A percentile compares a stretch with the other conserved stretches of the same genome.
Evolutionary conservation across 2,329 filamentous ascomycete genomes (phyloP).

Genomic region (Aureobasidium leucospermi): DNA sequence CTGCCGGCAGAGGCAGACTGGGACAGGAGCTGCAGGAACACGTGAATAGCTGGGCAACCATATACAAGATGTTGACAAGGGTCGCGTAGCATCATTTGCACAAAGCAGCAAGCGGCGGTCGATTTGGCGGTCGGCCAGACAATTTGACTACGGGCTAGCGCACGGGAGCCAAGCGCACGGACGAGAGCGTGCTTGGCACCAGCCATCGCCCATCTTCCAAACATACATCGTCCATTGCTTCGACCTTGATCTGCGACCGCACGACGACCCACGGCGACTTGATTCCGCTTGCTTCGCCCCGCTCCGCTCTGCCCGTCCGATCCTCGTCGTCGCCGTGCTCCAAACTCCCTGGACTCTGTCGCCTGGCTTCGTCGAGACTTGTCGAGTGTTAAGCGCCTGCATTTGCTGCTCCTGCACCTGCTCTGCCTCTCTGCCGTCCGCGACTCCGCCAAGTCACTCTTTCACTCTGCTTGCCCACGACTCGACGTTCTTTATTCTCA

Average conservation of each 20-base stretch:
- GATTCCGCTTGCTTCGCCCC: neutral
- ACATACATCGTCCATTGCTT: neutral
- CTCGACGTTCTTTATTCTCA: slow-evolving; percentile 9
- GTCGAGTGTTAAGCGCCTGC: slow-evolving; percentile 12
- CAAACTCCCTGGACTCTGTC: neutral
- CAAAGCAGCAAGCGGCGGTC: neutral
- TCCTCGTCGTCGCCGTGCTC: neutral
- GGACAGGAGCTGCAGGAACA: slow-evolving; percentile 8
- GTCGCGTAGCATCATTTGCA: neutral
- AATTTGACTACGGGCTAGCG: neutral
- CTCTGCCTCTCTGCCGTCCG: slow-evolving; percentile 2
- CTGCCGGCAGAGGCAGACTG: neutral
- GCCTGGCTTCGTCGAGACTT: neutral
- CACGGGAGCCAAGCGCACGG: neutral
- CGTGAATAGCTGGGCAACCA: neutral
- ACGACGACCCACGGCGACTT: slow-evolving; percentile 9
- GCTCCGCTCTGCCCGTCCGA: neutral
- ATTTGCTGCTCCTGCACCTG: neutral
- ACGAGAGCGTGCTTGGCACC: neutral
- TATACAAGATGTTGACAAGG: neutral
- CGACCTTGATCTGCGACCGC: slow-evolving; percentile 10
- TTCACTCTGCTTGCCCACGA: slow-evolving; percentile 4
- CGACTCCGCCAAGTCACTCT: slow-evolving; percentile 6
- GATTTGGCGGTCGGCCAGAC: neutral
- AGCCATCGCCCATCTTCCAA: slow-evolving; percentile 7